Evolutionary conservation across 768 basidiomycete species (phyloP).

Genomic region (Phlegmacium glaucopus): DNA sequence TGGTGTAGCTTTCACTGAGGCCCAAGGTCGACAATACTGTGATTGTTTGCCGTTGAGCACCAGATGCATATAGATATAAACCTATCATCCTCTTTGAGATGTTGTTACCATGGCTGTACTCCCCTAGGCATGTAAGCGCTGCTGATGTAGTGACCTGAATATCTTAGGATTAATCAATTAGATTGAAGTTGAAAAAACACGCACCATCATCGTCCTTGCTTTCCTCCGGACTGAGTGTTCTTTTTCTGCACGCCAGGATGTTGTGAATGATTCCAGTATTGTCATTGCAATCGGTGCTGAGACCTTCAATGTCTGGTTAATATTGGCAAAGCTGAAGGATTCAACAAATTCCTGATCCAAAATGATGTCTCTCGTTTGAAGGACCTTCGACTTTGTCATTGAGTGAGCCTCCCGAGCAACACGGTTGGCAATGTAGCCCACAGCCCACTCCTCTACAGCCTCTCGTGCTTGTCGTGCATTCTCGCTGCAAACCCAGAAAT

Average conservation of each 20-base stretch:
- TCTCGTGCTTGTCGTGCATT: too few species aligned
- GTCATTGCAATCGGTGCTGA: conserved; percentile 10
- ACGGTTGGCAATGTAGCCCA: conserved; percentile 19
- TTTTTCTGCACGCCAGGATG: conserved; percentile 8
- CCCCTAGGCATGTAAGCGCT: conserved; percentile 18
- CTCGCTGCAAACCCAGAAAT: conserved; percentile 27
- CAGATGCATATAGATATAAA: not conserved
- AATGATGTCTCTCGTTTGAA: conserved; percentile 12
- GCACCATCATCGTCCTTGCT: conserved; percentile 12
- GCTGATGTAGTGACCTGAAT: conserved; percentile 22
- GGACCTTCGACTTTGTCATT: conserved; percentile 13
- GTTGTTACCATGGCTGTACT: not conserved
- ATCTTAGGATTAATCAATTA: too few species aligned
- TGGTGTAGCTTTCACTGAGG: conserved; percentile 26
- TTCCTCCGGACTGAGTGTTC: conserved; percentile 1
- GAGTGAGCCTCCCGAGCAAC: conserved; percentile 20
- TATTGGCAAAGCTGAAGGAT: conserved; percentile 7
- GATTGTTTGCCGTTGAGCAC: conserved; percentile 23
- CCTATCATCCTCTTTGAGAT: not conserved
- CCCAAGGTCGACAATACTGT: conserved; percentile 26
- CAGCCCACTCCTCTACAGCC: conserved; percentile 23
- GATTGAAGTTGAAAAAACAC: too few species aligned
- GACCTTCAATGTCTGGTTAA: conserved; percentile 1
- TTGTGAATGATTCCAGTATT: too few species aligned
- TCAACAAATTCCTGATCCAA: conserved; percentile 10